Evolutionary conservation across 768 basidiomycete species (phyloP), one percentile per base, ranked within the genome.

Genomic region (Omphalotus guepiniiformis): DNA sequence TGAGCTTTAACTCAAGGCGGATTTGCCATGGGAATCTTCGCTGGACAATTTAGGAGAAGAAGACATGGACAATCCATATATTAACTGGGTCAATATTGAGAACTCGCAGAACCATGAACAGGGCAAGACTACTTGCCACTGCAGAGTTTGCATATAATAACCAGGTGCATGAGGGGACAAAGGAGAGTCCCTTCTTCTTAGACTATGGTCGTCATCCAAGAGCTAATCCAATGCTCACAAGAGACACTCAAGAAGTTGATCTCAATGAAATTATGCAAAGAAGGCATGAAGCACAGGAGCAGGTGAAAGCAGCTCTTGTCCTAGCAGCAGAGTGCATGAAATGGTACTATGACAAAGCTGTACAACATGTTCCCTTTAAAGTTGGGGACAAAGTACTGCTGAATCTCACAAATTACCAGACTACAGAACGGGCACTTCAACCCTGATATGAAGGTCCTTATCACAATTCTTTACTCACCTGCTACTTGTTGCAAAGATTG

Each of bases 11-110:
- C 42, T 43, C 27, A 18, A 28, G 18, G 4, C 5, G n/a, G 25
- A 38, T 15, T 1, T 8, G 36, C 1, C 30, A 15, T 2, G 44
- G 29, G 15, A 34, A 21, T 30, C n/a, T 25, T 6, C 13, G n/a
- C 16, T 36, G 29, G 4, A 35, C 29, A 1, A 37, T 46, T 22
- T 23, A 34, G 22, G 12, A 36, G 16, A 22, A 46, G 6, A 16
- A 19, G 6, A 46, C 35, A 4, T 22, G 23, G 19, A 27, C 21
- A 21, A 22, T 46, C 25, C 25, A 23, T 22, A 36, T 19, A 6
- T 25, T 23, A 39, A 35, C 46, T 22, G 46, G 46, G 1, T 47
- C 16, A 23, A 47, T 27, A 36, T 35, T n/a, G n/a, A n/a, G n/a
- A n/a, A n/a, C n/a, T n/a, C n/a, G n/a, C n/a, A n/a, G n/a, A n/a